These are phyloP conservation scores for Thraustotheca clavata DNA, from an alignment of 352 stramenopile genomes.

Conservation along the genomic window DNA sequence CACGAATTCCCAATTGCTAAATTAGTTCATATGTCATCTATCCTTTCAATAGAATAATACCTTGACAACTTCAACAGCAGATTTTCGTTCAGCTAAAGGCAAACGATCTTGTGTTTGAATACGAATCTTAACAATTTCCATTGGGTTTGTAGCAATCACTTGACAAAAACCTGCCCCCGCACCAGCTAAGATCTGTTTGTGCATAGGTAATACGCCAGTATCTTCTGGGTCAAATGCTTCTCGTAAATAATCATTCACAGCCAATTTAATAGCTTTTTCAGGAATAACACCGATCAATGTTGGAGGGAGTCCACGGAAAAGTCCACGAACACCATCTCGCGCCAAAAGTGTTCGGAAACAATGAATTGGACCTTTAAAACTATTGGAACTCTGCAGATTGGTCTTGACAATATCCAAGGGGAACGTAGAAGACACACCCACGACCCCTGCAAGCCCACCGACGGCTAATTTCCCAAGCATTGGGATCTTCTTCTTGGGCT, in stretches of 20 bases:
- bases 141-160: slow-evolving; percentile 82
- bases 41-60: slow-evolving; percentile 8
- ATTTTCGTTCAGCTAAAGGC: slow-evolving; percentile 47
- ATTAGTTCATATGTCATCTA: background rate
- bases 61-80: slow-evolving; percentile 46
- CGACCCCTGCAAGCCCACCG: slow-evolving; percentile 72
- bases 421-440: slow-evolving; percentile 81
- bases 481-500: slow-evolving; percentile 38
- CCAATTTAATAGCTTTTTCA: slow-evolving; percentile 89
- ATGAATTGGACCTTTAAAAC: slow-evolving; percentile 53
- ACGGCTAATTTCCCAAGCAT: slow-evolving; percentile 80
- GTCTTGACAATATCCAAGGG: slow-evolving; percentile 92
- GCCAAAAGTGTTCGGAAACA: slow-evolving; percentile 64
- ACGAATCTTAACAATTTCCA: slow-evolving; percentile 89
- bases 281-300: slow-evolving; percentile 78
- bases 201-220: slow-evolving; percentile 48
- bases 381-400: slow-evolving; percentile 74
- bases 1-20: slow-evolving; percentile 56
- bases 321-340: slow-evolving; percentile 51
- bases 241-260: slow-evolving; percentile 87
- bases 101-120: slow-evolving; percentile 80
- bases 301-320: slow-evolving; percentile 68
- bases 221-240: slow-evolving; percentile 49
- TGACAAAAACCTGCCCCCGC: slow-evolving; percentile 71
- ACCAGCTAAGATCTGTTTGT: slow-evolving; percentile 54